phyloP scores from a whole-genome alignment of 495 filamentous ascomycete genomes.

The Hapsidospora chrysogenum region DNA sequence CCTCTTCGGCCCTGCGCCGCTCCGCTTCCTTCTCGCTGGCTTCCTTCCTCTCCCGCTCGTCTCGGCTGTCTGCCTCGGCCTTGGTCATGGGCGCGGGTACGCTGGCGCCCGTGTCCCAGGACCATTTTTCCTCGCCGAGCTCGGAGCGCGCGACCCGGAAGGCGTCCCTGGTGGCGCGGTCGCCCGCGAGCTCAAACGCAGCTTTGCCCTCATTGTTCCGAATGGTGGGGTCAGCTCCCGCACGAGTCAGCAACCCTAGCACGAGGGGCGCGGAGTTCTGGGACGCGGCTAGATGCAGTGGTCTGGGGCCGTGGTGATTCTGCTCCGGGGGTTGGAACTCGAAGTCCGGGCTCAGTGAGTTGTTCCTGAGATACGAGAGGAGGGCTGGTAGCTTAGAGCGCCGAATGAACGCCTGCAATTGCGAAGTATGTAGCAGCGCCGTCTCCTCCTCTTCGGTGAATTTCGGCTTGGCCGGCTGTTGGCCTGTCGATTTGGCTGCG shows the following conservation, averaged over 20 bases:
- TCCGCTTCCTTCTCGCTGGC: conserved; percentile 40
- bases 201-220: conserved; percentile 55
- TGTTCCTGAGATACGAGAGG: conserved; percentile 64
- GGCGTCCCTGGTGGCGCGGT: conserved; percentile 73
- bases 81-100: conserved; percentile 55
- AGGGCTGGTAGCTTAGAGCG: conserved; percentile 80
- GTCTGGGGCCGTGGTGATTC: conserved; percentile 72
- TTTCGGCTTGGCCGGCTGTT: conserved; percentile 30
- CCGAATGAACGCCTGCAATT: conserved; percentile 73
- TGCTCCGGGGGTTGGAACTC: conserved; percentile 54
- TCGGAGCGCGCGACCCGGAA: conserved; percentile 78
- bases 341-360: conserved; percentile 51
- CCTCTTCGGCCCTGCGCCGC: conserved; percentile 48
- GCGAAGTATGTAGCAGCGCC: conserved; percentile 63
- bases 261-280: conserved; percentile 60
- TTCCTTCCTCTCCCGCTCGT: conserved; percentile 38
- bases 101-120: conserved; percentile 53
- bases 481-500: conserved; percentile 22
- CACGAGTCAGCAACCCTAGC: conserved; percentile 58
- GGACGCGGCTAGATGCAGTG: conserved; percentile 72
- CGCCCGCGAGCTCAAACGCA: conserved; percentile 73
- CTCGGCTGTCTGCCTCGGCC: conserved; percentile 48
- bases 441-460: conserved; percentile 70
- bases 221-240: conserved; percentile 53
- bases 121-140: conserved; percentile 59